phyloP scores from a whole-genome alignment of 1,139 yeast species.

The Geotrichum aggregatum region DNA sequence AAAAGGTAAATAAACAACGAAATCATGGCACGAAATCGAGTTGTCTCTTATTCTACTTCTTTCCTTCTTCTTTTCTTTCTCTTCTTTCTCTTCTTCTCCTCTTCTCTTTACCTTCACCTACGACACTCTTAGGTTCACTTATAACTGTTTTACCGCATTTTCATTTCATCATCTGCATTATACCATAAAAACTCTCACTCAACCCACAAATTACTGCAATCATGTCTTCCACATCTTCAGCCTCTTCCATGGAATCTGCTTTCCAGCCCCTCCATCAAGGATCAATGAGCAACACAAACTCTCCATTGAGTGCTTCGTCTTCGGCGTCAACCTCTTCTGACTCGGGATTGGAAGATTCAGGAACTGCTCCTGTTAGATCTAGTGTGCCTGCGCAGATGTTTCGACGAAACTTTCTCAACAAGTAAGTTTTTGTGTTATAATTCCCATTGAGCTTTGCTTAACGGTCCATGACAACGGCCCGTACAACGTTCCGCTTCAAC shows the following conservation, averaged over 20 bases:
- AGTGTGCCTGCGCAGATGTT: conserved; percentile 8
- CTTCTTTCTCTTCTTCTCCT: neutral
- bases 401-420: conserved; percentile 12
- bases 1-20: conserved; percentile 8
- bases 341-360: neutral
- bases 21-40: neutral
- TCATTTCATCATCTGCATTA: neutral
- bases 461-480: too few species aligned
- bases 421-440: conserved; percentile 1
- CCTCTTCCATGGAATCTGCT: conserved; percentile 7
- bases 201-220: neutral
- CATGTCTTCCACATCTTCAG: conserved; percentile 7
- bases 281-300: conserved; percentile 1
- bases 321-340: neutral
- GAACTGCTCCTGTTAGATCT: neutral
- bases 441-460: neutral
- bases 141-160: neutral
- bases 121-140: neutral
- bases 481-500: too few species aligned
- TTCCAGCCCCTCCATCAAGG: conserved; percentile 14
- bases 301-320: neutral
- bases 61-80: neutral
- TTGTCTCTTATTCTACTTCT: too few species aligned
- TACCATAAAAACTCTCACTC: neutral
- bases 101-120: neutral